Percentiles rank a stretch among this genome's conserved stretches.
Evolutionary conservation across 2,329 filamentous ascomycete species (phyloP).

Genomic region (Aspergillus cejpii): DNA sequence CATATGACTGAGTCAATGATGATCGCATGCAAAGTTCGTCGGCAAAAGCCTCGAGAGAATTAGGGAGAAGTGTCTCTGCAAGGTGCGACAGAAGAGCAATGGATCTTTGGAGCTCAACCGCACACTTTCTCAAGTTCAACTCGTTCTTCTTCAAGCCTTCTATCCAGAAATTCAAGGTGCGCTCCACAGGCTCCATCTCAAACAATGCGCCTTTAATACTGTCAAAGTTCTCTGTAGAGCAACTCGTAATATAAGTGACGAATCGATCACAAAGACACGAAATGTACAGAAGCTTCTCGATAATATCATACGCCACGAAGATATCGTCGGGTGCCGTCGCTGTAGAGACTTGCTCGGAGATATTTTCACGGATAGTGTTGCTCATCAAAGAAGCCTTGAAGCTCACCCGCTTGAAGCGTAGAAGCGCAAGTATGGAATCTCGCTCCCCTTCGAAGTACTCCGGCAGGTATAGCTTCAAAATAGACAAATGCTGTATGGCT

Average conservation of each 20-base stretch:
- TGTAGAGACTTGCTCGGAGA: conserved; percentile 60
- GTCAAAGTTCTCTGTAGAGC: conserved; percentile 69
- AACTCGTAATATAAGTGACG: conserved; percentile 69
- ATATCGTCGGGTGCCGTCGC: conserved; percentile 66
- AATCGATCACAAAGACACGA: conserved; percentile 77
- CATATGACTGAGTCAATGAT: conserved; percentile 67
- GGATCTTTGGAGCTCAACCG: conserved; percentile 72
- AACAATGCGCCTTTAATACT: conserved; percentile 72
- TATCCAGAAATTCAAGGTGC: conserved; percentile 80
- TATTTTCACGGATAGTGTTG: conserved; percentile 69
- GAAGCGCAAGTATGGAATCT: conserved; percentile 78
- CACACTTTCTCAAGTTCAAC: conserved; percentile 74
- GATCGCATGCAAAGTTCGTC: conserved; percentile 74
- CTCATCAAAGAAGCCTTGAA: conserved; percentile 82
- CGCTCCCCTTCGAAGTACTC: conserved; percentile 73
- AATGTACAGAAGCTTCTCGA: conserved; percentile 82
- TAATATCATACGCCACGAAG: conserved; percentile 70
- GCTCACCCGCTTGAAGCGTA: conserved; percentile 77
- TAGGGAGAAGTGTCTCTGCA: conserved; percentile 68
- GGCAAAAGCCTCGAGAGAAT: conserved; percentile 64
- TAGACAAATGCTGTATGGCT: conserved; percentile 77
- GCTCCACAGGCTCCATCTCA: conserved; percentile 86
- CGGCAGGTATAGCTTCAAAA: conserved; percentile 82
- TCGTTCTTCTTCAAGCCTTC: conserved; percentile 78
- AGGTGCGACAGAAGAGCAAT: conserved; percentile 84